Percentiles rank a stretch among this genome's conserved stretches.
These are phyloP conservation scores for Cylindrotheca closterium DNA, from an alignment of 108 stramenopile species.

Conservation along the genomic window DNA sequence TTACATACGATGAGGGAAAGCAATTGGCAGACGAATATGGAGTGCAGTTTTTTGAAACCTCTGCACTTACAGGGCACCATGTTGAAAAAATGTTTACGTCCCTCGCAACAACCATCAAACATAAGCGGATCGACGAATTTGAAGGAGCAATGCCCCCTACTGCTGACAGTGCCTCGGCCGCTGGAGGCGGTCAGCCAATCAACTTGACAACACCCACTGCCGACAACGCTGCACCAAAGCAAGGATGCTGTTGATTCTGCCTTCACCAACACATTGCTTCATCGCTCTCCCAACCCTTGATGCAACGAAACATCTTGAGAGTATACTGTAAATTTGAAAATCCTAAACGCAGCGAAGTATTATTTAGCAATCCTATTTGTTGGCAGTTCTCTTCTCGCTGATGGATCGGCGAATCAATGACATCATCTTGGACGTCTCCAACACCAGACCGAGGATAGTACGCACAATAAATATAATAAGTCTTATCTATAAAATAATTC, in stretches of 20 bases:
- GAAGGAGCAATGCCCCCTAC: conserved; percentile 37
- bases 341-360: too few species aligned
- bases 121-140: conserved; percentile 83
- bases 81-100: conserved; percentile 91
- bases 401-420: too few species aligned
- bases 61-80: conserved; percentile 91
- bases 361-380: too few species aligned
- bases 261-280: too few species aligned
- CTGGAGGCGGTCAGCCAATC: conserved; percentile 22
- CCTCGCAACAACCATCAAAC: conserved; percentile 88
- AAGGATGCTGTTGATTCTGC: background rate
- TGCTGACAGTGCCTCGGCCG: conserved; percentile 26
- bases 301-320: too few species aligned
- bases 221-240: background rate
- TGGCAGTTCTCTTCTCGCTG: too few species aligned
- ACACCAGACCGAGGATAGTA: too few species aligned
- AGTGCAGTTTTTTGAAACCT: conserved; percentile 95
- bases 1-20: conserved; percentile 81
- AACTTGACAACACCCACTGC: conserved; percentile 16
- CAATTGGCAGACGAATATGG: conserved; percentile 91
- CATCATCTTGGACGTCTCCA: too few species aligned
- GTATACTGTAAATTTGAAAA: too few species aligned
- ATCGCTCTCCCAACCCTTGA: too few species aligned
- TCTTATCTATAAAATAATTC: too few species aligned
- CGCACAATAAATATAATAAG: too few species aligned